phyloP scores from a whole-genome alignment of 1,284 basidiomycete species.

The Moesziomyces sp. region DNA sequence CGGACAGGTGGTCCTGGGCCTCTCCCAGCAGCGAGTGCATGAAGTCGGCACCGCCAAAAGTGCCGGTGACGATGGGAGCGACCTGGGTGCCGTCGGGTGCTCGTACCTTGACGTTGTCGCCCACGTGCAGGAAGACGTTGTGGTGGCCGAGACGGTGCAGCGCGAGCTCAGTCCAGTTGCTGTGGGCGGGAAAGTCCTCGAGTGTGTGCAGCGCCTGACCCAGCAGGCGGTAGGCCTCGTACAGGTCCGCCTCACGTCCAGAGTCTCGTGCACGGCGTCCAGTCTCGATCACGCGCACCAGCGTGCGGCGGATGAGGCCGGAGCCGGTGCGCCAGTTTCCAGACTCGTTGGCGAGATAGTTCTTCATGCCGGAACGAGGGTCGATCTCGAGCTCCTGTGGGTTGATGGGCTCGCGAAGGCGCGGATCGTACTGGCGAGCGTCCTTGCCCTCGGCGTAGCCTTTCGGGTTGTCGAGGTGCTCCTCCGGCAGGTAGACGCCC shows the following conservation, averaged over 20 bases:
- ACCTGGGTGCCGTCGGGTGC: slow-evolving; percentile 81
- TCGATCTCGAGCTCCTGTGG: slow-evolving; percentile 87
- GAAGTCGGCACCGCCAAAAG: slow-evolving; percentile 88
- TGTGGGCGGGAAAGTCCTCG: slow-evolving; percentile 89
- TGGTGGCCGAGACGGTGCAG: slow-evolving; percentile 79
- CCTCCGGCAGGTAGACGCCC: slow-evolving; percentile 84
- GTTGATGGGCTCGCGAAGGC: slow-evolving; percentile 80
- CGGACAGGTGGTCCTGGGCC: slow-evolving; percentile 72
- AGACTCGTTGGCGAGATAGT: slow-evolving; percentile 88
- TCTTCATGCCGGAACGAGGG: slow-evolving; percentile 89
- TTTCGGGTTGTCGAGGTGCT: slow-evolving; percentile 76
- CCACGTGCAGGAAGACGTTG: slow-evolving; percentile 89
- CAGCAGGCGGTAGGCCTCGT: slow-evolving; percentile 73
- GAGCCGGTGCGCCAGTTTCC: slow-evolving; percentile 85
- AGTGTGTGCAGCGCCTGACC: slow-evolving; percentile 76
- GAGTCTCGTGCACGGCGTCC: slow-evolving; percentile 74
- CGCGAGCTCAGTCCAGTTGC: slow-evolving; percentile 69
- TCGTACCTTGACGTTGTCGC: slow-evolving; percentile 79
- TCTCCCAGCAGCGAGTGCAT: slow-evolving; percentile 70
- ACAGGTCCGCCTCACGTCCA: slow-evolving; percentile 74
- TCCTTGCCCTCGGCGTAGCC: slow-evolving; percentile 79
- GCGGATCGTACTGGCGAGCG: slow-evolving; percentile 78
- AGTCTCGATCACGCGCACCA: slow-evolving; percentile 77
- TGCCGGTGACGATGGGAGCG: slow-evolving; percentile 86
- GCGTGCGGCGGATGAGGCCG: slow-evolving; percentile 79